phyloP scores from a whole-genome alignment of 179 eudicot species.

The Camellia oleifera region DNA sequence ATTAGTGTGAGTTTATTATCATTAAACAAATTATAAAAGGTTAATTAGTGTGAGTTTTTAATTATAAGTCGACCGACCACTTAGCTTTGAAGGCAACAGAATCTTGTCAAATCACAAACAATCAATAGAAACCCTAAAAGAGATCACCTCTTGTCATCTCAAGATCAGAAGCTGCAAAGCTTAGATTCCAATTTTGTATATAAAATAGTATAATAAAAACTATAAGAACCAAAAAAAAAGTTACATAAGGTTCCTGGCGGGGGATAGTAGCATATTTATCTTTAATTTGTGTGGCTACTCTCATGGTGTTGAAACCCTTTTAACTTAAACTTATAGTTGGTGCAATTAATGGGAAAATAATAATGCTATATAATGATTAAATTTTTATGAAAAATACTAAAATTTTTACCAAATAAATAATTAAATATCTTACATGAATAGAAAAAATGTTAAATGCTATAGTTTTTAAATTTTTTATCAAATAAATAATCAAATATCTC shows the following conservation, averaged over 20 bases:
- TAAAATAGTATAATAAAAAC: not conserved
- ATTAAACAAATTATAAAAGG: too few species aligned
- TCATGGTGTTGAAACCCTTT: conserved; percentile 14
- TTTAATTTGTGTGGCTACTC: conserved; percentile 10
- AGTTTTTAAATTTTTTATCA: too few species aligned
- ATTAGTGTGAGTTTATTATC: too few species aligned
- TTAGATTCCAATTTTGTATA: conserved; percentile 13
- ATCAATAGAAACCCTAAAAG: conserved; percentile 29
- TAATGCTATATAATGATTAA: too few species aligned
- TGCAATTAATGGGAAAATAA: too few species aligned
- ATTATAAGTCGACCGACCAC: not conserved
- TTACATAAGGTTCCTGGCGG: not conserved
- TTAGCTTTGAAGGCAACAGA: conserved; percentile 7
- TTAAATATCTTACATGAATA: too few species aligned
- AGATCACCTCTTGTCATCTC: conserved; percentile 18
- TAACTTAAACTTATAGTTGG: not conserved
- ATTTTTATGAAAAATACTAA: too few species aligned
- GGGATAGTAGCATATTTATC: not conserved
- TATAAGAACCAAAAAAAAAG: conserved; percentile 3
- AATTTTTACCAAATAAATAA: too few species aligned
- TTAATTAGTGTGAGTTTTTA: too few species aligned
- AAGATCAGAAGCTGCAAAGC: conserved; percentile 17
- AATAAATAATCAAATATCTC: too few species aligned
- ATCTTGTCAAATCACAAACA: conserved; percentile 45
- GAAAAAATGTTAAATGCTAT: too few species aligned